Evolutionary conservation across 2,329 filamentous ascomycete genomes (phyloP), one percentile per base, ranked within the genome.

Genomic region (Pestalotiopsis sp.): DNA sequence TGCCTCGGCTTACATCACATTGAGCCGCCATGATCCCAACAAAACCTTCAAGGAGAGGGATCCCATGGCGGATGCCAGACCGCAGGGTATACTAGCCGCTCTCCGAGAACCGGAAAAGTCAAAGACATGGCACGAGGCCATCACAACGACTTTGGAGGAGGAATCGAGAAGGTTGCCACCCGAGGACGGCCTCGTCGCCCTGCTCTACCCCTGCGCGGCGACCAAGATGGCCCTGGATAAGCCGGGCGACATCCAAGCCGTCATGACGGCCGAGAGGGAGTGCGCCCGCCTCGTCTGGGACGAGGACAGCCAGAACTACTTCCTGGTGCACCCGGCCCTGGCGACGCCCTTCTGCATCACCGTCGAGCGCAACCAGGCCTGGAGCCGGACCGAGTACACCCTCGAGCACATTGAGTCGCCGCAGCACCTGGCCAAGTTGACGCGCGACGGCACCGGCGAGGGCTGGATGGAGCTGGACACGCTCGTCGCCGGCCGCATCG

Each of bases 261-360:
- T 90, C 4, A 84, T 85, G 69, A 87, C 90, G 41, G 91, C 91
- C 0, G 89, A 92, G 76, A 85, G 87, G 39, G 91, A 94, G 79
- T 90, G 89, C 73, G 92, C 89, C 27, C 86, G 90, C 2, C 86
- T 95, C 2, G 88, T 92, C n/a, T 94, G 91, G 87, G 89, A 91
- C 74, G 86, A 87, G 38, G 89, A 91, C 74, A 85, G 82, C 68
- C 78, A 80, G 5, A 86, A 82, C 73, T 86, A 90, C 77, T 91
- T 88, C 77, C 82, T 91, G n/a, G 88, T 87, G 36, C 89, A 91
- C 75, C 88, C 88, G 2, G 86, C 88, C 0, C 83, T 91, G 20
- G 86, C 87, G n/a, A 86, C 87, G 57, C 89, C 89, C 0, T 91
- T 91, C 76, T 86, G 87, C 76, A 82, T 91, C 45, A 85, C 86